phyloP scores from a whole-genome alignment of 257 asterid species.

The Rubia yunnanensis region DNA sequence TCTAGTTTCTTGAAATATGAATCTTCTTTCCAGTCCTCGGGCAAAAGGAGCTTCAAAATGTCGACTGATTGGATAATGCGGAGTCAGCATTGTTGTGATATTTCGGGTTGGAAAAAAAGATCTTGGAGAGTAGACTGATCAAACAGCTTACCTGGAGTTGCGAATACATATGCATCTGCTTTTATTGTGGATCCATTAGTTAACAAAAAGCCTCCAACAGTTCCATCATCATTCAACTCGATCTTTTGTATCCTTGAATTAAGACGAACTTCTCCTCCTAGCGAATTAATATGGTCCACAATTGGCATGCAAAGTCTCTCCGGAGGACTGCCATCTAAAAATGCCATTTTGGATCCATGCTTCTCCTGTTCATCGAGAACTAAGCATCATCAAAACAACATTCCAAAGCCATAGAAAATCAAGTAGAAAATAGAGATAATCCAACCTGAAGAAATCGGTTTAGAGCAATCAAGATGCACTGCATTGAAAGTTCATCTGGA shows the following conservation, averaged over 20 bases:
- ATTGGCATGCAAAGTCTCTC: slow-evolving; percentile 98
- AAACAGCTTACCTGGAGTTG: slow-evolving; percentile 67
- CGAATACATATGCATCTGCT: slow-evolving; percentile 90
- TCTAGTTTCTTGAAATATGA: slow-evolving; percentile 73
- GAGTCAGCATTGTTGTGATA: slow-evolving; percentile 5
- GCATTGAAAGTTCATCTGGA: slow-evolving; percentile 96
- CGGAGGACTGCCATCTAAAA: slow-evolving; percentile 97
- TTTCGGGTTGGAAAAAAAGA: background rate
- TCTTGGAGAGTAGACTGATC: slow-evolving; percentile 4
- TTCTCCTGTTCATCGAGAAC: slow-evolving; percentile 57
- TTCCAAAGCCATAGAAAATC: background rate
- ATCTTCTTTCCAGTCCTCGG: slow-evolving; percentile 81
- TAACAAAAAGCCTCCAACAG: slow-evolving; percentile 49
- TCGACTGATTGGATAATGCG: slow-evolving; percentile 46
- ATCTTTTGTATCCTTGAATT: slow-evolving; percentile 76
- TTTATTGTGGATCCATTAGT: slow-evolving; percentile 49
- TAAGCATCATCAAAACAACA: slow-evolving; percentile 5
- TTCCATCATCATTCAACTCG: slow-evolving; percentile 68
- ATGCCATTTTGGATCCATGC: slow-evolving; percentile 98
- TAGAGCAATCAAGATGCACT: slow-evolving; percentile 89
- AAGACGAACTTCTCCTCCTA: slow-evolving; percentile 71
- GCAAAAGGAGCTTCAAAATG: slow-evolving; percentile 78
- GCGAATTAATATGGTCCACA: slow-evolving; percentile 64
- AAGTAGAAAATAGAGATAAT: background rate
- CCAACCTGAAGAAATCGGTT: slow-evolving; percentile 87